A percentile compares a stretch with the other conserved stretches of the same genome.
These are phyloP conservation scores for Ceratocystiopsis sp. DNA, from an alignment of 2,329 filamentous ascomycete genomes.

Conservation along the genomic window DNA sequence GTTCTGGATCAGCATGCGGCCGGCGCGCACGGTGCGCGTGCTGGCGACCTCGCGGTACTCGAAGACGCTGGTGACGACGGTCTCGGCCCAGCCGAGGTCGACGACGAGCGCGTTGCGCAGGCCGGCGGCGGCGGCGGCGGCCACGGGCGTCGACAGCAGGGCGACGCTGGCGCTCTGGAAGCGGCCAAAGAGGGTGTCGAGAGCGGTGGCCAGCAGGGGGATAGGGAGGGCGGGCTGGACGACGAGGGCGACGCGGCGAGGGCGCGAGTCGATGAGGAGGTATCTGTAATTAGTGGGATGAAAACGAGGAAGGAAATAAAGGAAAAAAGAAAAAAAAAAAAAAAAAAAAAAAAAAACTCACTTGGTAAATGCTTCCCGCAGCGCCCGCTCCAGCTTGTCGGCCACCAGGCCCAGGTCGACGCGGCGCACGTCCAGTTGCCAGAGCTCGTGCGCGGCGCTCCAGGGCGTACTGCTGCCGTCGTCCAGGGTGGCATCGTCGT, in stretches of 20 bases:
- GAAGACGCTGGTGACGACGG: conserved; percentile 68
- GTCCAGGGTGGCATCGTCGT: conserved; percentile 16
- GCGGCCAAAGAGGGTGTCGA: conserved; percentile 64
- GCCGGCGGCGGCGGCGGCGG: conserved; percentile 62
- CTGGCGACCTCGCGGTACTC: conserved; percentile 72
- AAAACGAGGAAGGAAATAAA: not conserved
- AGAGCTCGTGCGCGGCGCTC: conserved; percentile 56
- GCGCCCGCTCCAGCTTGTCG: conserved; percentile 69
- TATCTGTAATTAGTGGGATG: conserved; percentile 23
- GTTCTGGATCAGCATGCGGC: conserved; percentile 51
- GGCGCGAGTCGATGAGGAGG: conserved; percentile 56
- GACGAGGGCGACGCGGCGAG: conserved; percentile 56
- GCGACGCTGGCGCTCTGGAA: conserved; percentile 71
- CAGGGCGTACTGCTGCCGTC: conserved; percentile 27
- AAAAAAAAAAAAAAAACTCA: conserved; percentile 35
- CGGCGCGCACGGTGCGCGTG: conserved; percentile 55
- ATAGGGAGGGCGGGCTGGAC: conserved; percentile 27
- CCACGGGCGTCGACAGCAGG: conserved; percentile 59
- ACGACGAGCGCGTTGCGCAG: conserved; percentile 73
- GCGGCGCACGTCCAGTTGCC: conserved; percentile 55
- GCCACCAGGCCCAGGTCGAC: conserved; percentile 64
- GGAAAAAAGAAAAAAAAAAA: not conserved
- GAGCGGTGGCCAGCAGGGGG: conserved; percentile 30
- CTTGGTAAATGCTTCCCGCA: conserved; percentile 71
- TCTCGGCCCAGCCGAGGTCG: conserved; percentile 88